Evolutionary conservation across 495 filamentous ascomycete species (phyloP).

Genomic region (Tuber umbilicatum): DNA sequence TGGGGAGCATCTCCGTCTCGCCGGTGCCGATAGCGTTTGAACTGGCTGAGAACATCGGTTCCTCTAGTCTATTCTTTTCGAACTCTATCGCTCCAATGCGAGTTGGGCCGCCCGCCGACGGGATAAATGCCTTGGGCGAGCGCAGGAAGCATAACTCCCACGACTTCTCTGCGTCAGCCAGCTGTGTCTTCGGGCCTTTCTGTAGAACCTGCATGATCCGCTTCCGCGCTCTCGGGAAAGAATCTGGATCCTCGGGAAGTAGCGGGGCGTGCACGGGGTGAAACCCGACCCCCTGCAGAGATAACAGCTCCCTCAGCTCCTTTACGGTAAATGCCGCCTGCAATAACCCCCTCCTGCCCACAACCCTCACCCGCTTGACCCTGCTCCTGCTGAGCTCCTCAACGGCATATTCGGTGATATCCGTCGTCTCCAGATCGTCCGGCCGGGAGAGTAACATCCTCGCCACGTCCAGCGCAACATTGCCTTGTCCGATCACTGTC

Average conservation of each 20-base stretch:
- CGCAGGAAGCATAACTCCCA: conserved; percentile 83
- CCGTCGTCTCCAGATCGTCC: conserved; percentile 66
- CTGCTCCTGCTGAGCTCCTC: conserved; percentile 64
- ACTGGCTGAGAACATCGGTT: conserved; percentile 46
- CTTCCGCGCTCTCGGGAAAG: conserved; percentile 64
- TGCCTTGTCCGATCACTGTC: conserved; percentile 87
- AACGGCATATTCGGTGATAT: conserved; percentile 78
- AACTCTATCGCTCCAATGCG: conserved; percentile 60
- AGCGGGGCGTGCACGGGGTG: conserved; percentile 58
- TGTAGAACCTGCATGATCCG: conserved; percentile 71
- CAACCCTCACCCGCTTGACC: conserved; percentile 71
- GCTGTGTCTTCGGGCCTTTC: conserved; percentile 58
- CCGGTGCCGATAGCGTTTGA: conserved; percentile 48
- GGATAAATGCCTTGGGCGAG: conserved; percentile 62
- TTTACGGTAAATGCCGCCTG: conserved; percentile 94
- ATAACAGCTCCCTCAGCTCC: conserved; percentile 78
- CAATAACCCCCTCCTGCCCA: conserved; percentile 80
- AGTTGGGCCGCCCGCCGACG: conserved; percentile 45
- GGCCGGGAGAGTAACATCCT: conserved; percentile 72
- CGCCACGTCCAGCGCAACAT: conserved; percentile 91
- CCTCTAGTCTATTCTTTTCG: conserved; percentile 53
- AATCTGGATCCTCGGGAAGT: conserved; percentile 50
- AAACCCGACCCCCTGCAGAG: conserved; percentile 66
- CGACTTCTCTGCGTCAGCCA: conserved; percentile 51
- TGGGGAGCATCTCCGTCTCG: conserved; percentile 46